These are phyloP conservation scores for Phytophthora podocarpi DNA, from an alignment of 352 stramenopile genomes.

Conservation along the genomic window DNA sequence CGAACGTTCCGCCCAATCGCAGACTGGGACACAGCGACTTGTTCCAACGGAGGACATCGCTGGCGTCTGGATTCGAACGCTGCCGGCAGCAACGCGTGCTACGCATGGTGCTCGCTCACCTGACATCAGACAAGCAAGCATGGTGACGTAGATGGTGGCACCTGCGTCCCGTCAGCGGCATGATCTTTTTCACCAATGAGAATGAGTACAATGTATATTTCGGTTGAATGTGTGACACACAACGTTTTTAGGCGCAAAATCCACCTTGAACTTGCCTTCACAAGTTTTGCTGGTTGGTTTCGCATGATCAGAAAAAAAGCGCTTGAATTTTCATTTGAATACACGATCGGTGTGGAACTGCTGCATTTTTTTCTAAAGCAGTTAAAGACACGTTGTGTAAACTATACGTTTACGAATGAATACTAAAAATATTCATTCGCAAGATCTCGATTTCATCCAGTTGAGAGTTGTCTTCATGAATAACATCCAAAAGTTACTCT, in stretches of 20 bases:
- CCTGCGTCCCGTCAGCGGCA: too few species aligned
- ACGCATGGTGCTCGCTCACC: slow-evolving; percentile 7
- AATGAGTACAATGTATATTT: too few species aligned
- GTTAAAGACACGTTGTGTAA: too few species aligned
- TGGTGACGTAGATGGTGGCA: background rate
- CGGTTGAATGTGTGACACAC: slow-evolving; percentile 10
- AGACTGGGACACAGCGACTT: background rate
- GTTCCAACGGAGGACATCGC: background rate
- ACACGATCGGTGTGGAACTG: too few species aligned
- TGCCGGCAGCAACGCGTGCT: background rate
- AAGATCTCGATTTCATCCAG: too few species aligned
- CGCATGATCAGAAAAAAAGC: background rate
- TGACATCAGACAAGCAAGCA: background rate
- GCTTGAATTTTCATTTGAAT: too few species aligned
- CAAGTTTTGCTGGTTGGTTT: too few species aligned
- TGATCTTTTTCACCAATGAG: slow-evolving; percentile 15
- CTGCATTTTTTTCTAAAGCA: too few species aligned
- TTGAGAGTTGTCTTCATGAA: too few species aligned
- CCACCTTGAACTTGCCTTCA: slow-evolving; percentile 7
- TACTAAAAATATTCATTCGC: too few species aligned
- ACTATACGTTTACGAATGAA: too few species aligned
- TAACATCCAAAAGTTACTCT: too few species aligned
- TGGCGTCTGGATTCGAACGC: slow-evolving; percentile 6
- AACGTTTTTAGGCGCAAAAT: slow-evolving; percentile 20
- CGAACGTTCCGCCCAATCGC: slow-evolving; percentile 24